A percentile compares a stretch with the other conserved stretches of the same genome.
Conservation (phyloP, 2,329 filamentous ascomycete species). For the Penicillium janthinellum region DNA sequence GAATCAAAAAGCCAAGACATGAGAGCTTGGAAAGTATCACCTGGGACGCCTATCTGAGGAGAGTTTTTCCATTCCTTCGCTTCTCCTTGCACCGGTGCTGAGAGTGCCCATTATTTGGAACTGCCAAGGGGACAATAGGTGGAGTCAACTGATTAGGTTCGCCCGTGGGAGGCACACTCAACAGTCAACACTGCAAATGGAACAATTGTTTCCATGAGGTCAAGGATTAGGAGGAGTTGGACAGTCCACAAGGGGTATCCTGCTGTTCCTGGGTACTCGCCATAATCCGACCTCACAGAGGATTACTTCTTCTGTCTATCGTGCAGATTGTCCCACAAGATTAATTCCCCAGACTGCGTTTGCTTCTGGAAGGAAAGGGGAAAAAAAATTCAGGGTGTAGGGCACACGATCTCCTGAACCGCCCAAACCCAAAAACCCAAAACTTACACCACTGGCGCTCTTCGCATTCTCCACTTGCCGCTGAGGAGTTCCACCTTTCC, state of each 20-base stretch:
- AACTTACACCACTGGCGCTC: neutral
- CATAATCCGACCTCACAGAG: neutral
- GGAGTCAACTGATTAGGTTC: neutral
- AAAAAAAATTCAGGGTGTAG: neutral
- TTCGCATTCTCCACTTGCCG: neutral
- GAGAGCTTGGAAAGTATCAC: neutral
- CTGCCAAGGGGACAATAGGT: neutral
- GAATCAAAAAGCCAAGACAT: neutral
- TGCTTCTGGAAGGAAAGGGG: neutral
- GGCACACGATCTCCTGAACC: conserved; percentile 3
- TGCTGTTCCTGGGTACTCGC: neutral
- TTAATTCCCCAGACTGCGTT: neutral
- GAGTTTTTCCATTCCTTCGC: neutral
- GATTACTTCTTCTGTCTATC: neutral
- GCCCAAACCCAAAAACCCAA: neutral
- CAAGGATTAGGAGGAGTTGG: neutral
- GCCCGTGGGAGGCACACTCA: neutral
- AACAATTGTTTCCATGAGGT: too few species aligned
- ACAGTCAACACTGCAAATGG: neutral
- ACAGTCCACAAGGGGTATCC: neutral
- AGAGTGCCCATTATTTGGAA: too few species aligned
- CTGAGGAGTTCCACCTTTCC: conserved; percentile 3
- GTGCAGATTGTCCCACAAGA: neutral
- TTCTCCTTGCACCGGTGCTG: neutral
- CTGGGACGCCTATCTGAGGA: conserved; percentile 2